Conservation (phyloP, 208 protist genomes). For the Leishmania mexicana region DNA sequence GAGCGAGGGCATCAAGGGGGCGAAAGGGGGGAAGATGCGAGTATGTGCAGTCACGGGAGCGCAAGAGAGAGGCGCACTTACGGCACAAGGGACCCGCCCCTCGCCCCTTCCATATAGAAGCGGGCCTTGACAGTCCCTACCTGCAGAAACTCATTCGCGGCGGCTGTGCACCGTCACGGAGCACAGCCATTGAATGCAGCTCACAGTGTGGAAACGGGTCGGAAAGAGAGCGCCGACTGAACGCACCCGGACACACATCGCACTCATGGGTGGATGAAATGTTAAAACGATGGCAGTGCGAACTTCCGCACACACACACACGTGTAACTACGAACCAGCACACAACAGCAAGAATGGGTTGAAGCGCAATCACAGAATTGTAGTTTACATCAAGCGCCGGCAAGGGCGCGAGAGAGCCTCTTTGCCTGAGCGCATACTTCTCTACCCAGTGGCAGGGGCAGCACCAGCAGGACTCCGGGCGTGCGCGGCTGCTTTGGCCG, state of each 20-base stretch:
- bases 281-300: neutral
- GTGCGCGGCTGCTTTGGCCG: neutral
- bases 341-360: neutral
- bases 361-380: neutral
- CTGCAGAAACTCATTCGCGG: neutral
- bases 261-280: neutral
- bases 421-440: neutral
- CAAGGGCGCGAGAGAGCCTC: neutral
- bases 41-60: neutral
- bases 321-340: neutral
- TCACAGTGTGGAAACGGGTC: too few relatives aligned
- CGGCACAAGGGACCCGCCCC: neutral
- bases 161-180: neutral
- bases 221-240: neutral
- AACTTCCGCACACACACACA: neutral
- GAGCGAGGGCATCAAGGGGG: neutral
- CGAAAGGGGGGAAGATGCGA: neutral
- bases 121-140: neutral
- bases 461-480: neutral
- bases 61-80: neutral
- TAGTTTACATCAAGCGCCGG: neutral
- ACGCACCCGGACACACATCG: neutral
- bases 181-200: neutral
- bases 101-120: neutral
- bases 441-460: neutral